These are phyloP conservation scores for Xylariaceae sp. DNA, from an alignment of 2,329 filamentous ascomycete genomes.

Conservation along the genomic window DNA sequence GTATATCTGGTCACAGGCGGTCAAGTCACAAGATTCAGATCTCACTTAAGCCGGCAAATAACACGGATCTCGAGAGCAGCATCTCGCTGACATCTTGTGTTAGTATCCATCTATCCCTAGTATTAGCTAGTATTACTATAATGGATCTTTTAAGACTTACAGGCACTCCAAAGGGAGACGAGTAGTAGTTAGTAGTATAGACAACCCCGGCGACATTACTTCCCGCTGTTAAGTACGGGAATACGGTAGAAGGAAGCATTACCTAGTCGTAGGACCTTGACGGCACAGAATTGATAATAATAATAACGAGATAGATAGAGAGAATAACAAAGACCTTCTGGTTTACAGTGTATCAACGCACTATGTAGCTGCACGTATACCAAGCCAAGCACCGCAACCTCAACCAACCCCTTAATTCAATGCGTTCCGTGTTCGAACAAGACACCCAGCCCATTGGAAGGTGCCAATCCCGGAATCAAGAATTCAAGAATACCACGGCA, in stretches of 20 bases:
- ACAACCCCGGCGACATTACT: no score
- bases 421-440: slow-evolving; percentile 9
- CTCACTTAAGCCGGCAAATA: neutral
- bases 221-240: no score
- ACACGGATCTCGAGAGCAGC: neutral
- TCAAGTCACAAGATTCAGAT: neutral
- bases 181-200: no score
- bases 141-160: no score
- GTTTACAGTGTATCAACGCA: neutral
- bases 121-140: no score
- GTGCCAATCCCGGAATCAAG: slow-evolving; percentile 14
- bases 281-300: neutral
- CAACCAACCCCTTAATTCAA: slow-evolving; percentile 10
- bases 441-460: slow-evolving; percentile 16
- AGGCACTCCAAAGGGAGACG: no score
- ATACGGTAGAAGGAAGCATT: neutral
- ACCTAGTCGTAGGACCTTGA: neutral
- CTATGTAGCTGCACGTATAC: neutral
- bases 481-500: slow-evolving; percentile 3
- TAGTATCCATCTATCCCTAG: neutral
- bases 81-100: neutral
- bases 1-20: neutral
- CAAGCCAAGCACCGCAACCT: neutral
- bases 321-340: neutral
- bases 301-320: neutral